Evolutionary conservation across 805 yeast genomes (phyloP), one percentile per base, ranked within the genome.

Genomic region (Starmera quercuum): DNA sequence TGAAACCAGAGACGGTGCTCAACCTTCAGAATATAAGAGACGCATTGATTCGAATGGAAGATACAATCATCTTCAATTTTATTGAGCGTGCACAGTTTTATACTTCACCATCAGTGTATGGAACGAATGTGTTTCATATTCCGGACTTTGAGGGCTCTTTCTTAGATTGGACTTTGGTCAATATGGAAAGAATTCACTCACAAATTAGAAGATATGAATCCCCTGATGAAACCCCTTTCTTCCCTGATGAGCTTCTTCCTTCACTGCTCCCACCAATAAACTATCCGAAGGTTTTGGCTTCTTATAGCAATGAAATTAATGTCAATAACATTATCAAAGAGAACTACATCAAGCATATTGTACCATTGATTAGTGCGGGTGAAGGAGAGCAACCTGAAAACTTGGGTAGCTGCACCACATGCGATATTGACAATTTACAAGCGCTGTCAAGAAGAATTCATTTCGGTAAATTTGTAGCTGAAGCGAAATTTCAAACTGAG

Each of bases 391-490:
- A 87, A 50, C 63, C 68, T 27, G 96, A 87, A 53, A 92, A 88
- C 57, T 66, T 77, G 35, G 98, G 98, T 2, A 81, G 95, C 19
- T 84, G 92, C 26, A 79, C 95, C 4, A 64, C 76, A 26, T 68
- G 85, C 41, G 98, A 92, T 54, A 83, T 90, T 37, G 95, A 83
- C 45, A 75, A 83, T 44, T 67, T 92, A 44, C 96, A 92, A 58
- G 80, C 95, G 5, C 61, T 92, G 29, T 83, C 95, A 7, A 70
- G 98, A 49, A 72, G 98, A 54, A 85, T 92, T 46, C 98, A 92
- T 60, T 92, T 90, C 61, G 98, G 98, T 32, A 84, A 83, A 59
- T 92, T 90, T 66, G 98, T 92, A 8, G 98, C 98, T 5, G 98
- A 92, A 56, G 83, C 95, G 29, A 92, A 92, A 59, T 92, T 76